These are phyloP conservation scores for Hyphodiscus hymeniophilus DNA, from an alignment of 495 filamentous ascomycete genomes.

Conservation along the genomic window DNA sequence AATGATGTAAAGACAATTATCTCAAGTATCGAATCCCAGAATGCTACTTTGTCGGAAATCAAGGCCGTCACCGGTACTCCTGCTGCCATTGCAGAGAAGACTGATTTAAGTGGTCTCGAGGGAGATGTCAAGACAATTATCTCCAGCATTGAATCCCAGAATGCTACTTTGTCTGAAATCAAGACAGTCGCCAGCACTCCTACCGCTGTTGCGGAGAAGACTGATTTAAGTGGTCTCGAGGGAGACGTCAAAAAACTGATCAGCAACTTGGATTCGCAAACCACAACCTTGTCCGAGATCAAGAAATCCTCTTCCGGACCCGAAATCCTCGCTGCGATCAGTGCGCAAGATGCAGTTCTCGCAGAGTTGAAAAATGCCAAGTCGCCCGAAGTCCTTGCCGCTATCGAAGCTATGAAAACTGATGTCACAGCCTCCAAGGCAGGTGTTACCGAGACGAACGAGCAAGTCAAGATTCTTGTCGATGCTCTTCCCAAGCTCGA, in stretches of 20 bases:
- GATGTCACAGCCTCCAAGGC: slow-evolving; percentile 2
- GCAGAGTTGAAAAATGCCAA: slow-evolving; percentile 4
- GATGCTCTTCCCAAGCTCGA: background rate
- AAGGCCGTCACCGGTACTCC: slow-evolving; percentile 4
- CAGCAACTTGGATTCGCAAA: slow-evolving; percentile 10
- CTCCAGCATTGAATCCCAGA: slow-evolving; percentile 3
- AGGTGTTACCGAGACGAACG: background rate
- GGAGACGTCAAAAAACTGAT: slow-evolving; percentile 10
- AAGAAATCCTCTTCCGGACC: slow-evolving; percentile 6
- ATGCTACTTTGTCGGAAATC: slow-evolving; percentile 6
- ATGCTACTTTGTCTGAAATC: slow-evolving; percentile 7
- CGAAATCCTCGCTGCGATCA: slow-evolving; percentile 1
- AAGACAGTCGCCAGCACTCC: slow-evolving; percentile 7
- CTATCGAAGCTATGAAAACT: slow-evolving; percentile 3
- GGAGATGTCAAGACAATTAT: slow-evolving; percentile 5
- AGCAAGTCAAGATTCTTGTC: slow-evolving; percentile 3
- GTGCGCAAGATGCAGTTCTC: background rate
- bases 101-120: slow-evolving; percentile 12
- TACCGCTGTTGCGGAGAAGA: slow-evolving; percentile 2
- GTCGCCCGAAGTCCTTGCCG: background rate
- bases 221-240: slow-evolving; percentile 13
- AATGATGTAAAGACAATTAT: background rate
- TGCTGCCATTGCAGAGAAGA: background rate
- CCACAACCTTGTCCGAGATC: slow-evolving; percentile 9
- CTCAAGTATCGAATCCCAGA: slow-evolving; percentile 1